A percentile compares a stretch with the other conserved stretches of the same genome.
These are phyloP conservation scores for Suillus placidus DNA, from an alignment of 768 basidiomycete species.

Conservation along the genomic window DNA sequence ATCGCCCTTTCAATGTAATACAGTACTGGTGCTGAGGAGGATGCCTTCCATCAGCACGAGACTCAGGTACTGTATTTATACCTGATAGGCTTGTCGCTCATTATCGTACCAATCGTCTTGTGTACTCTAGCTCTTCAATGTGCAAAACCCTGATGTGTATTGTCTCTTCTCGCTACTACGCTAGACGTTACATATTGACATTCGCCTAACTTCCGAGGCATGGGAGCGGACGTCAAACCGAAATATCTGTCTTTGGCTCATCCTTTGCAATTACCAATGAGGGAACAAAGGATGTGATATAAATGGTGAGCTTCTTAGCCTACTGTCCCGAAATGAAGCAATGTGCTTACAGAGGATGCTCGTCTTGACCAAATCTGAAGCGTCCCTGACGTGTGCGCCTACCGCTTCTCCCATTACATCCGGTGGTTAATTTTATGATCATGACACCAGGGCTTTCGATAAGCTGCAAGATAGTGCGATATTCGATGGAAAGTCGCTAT, in stretches of 20 bases:
- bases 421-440: background rate
- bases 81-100: background rate
- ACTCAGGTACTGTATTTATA: slow-evolving; percentile 1
- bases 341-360: slow-evolving; percentile 5
- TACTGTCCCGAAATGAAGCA: background rate
- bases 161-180: background rate
- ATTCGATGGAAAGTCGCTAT: background rate
- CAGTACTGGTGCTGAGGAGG: background rate
- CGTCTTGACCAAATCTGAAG: background rate
- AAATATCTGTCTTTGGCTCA: background rate
- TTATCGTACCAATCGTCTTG: background rate
- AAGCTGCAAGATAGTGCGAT: background rate
- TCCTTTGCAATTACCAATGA: background rate
- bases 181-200: background rate
- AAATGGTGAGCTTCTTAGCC: background rate
- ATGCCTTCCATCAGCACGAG: background rate
- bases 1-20: background rate
- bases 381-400: background rate
- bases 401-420: background rate
- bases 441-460: background rate
- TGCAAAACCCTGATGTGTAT: background rate
- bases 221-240: background rate
- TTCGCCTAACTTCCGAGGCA: background rate
- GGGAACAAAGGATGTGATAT: slow-evolving; percentile 1
- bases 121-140: background rate